Evolutionary conservation across 768 basidiomycete species (phyloP), one percentile per base, ranked within the genome.

Genomic region (Hericium alpestre): DNA sequence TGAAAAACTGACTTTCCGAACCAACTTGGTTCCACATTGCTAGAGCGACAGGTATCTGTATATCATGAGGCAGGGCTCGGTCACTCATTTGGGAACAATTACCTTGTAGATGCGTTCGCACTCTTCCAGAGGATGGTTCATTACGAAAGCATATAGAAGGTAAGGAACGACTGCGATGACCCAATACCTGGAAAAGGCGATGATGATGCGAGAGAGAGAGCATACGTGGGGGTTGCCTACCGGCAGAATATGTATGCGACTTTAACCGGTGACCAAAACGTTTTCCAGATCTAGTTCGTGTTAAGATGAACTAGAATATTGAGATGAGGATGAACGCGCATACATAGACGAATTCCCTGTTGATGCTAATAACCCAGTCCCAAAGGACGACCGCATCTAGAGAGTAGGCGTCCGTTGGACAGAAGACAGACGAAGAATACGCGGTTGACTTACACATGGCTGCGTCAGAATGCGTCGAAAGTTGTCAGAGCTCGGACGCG

Each of bases 1-100:
- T 32, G 32, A 32, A 15, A 53, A 1, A 71, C 76, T 59, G 60
- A 84, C 86, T 83, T 73, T 90, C 86, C 50, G 87, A 86, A 48
- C 85, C 83, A 55, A 88, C 86, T 78, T 90, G 88, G 64, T 90
- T 90, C 87, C 87, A 90, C 82, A 89, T 85, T 16, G 87, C 87
- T 51, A 90, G 76, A 6, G 83, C 83, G 56, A 90, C 88, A 5
- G 88, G 88, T 54, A 89, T 81, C 87, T 90, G 56, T 20, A 56
- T 25, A 18, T 9, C 18, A 37, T 52, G 15, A 32, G 51, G 32
- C 8, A 53, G 15, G 15, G 38, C 6, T 23, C 38, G 43, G 37
- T 37, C 41, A 5, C 20, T 7, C 16, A 2, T 48, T 9, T 16
- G 15, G 49, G 18, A 47, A 54, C 39, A 55, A 39, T 20, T 56